Conservation (phyloP, 768 basidiomycete species). For the Pulveroboletus sp. region DNA sequence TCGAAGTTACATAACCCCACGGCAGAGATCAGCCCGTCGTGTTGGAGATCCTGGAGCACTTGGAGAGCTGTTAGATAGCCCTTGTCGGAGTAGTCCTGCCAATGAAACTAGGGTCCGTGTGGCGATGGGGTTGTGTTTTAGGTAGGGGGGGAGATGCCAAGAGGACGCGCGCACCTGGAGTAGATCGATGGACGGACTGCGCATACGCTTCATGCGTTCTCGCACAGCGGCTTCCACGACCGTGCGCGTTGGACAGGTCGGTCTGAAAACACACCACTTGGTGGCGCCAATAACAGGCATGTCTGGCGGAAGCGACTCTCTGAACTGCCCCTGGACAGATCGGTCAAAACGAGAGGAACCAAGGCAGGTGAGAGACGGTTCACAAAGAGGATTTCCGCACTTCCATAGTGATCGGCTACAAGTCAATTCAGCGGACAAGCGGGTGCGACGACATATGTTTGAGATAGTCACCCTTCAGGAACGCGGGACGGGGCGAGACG, state of each 20-base stretch:
- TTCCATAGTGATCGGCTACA: conserved; percentile 83
- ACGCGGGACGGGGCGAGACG: neutral
- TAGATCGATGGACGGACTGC: conserved; percentile 54
- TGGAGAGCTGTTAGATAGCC: conserved; percentile 45
- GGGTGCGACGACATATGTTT: neutral
- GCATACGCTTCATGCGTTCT: conserved; percentile 70
- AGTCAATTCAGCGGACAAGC: conserved; percentile 8
- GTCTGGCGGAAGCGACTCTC: conserved; percentile 38
- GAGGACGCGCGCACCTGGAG: conserved; percentile 51
- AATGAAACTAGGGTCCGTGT: conserved; percentile 55
- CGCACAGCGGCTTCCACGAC: conserved; percentile 59
- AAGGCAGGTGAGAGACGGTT: conserved; percentile 18
- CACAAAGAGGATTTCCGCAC: conserved; percentile 78
- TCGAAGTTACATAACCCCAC: conserved; percentile 84
- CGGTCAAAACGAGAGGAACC: neutral
- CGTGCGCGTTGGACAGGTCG: conserved; percentile 44
- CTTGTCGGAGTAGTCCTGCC: conserved; percentile 61
- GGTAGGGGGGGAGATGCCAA: neutral
- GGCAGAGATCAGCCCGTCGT: conserved; percentile 53
- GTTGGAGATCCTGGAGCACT: conserved; percentile 55
- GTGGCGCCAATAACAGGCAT: conserved; percentile 63
- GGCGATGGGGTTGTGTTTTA: neutral
- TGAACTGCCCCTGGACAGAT: conserved; percentile 61
- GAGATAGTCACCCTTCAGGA: conserved; percentile 24
- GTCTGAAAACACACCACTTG: conserved; percentile 81